Conservation (phyloP, 106 monocot species). For the Acanthochlamys bracteata region DNA sequence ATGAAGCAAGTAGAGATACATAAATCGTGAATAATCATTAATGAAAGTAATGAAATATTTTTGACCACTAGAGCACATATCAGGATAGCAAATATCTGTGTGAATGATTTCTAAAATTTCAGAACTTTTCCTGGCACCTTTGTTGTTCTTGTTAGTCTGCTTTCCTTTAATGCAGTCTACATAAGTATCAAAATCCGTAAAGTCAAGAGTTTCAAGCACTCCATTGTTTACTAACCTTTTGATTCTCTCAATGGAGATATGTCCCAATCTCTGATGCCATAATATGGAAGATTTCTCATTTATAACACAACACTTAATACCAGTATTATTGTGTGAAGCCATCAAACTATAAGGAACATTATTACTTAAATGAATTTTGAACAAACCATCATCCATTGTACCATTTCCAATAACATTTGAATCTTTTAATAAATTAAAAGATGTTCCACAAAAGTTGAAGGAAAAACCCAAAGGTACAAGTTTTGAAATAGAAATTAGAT, state of each 20-base stretch:
- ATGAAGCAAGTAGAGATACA: constrained; percentile 7
- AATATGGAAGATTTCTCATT: background rate
- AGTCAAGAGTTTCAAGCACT: constrained; percentile 2
- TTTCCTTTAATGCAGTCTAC: constrained; percentile 10
- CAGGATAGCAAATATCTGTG: constrained; percentile 2
- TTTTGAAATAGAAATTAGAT: constrained; percentile 4
- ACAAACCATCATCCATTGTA: background rate
- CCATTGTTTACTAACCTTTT: constrained; percentile 3
- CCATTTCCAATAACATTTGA: background rate
- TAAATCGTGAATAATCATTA: constrained; percentile 6
- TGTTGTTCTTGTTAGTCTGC: constrained; percentile 4
- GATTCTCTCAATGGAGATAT: constrained; percentile 1
- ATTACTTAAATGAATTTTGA: background rate
- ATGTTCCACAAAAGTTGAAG: background rate
- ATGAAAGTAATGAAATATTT: constrained; percentile 10
- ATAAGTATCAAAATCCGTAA: constrained; percentile 5
- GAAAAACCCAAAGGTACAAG: background rate
- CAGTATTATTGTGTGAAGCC: background rate
- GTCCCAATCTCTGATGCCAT: constrained; percentile 4
- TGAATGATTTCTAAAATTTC: constrained; percentile 4
- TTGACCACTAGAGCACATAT: background rate
- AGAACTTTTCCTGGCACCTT: background rate
- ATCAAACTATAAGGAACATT: background rate
- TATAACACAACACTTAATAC: background rate
- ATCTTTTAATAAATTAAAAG: background rate